Percentiles rank a stretch among this genome's conserved stretches.
phyloP scores from a whole-genome alignment of 1,139 yeast species.

The Geotrichum reessii region DNA sequence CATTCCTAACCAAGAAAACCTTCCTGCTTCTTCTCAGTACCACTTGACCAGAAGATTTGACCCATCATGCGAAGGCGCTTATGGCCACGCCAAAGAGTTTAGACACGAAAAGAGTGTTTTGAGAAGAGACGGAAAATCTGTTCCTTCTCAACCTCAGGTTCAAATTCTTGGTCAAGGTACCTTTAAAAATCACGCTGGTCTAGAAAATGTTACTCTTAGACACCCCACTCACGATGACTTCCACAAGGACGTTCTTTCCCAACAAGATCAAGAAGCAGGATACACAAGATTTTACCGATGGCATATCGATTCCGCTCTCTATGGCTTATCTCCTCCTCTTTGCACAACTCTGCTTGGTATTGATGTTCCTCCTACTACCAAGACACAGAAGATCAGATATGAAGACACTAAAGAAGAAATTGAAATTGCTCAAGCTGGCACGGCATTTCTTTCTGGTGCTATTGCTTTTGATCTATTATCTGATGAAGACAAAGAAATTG shows the following conservation, averaged over 20 bases:
- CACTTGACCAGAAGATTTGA: conserved; percentile 68
- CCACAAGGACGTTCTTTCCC: conserved; percentile 62
- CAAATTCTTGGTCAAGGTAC: conserved; percentile 82
- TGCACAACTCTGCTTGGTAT: conserved; percentile 79
- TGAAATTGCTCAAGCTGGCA: conserved; percentile 74
- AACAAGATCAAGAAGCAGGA: conserved; percentile 53
- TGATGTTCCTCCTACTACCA: conserved; percentile 52
- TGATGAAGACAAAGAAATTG: conserved; percentile 65
- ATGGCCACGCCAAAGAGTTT: conserved; percentile 83
- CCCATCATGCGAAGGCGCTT: conserved; percentile 62
- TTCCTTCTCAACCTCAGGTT: conserved; percentile 79
- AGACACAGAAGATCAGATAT: conserved; percentile 49
- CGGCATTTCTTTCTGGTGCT: conserved; percentile 79
- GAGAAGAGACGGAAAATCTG: conserved; percentile 72
- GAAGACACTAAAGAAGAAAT: conserved; percentile 62
- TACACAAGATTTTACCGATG: conserved; percentile 82
- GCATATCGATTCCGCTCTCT: conserved; percentile 88
- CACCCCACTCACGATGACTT: conserved; percentile 80
- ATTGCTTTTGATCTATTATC: conserved; percentile 62
- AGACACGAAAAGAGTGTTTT: conserved; percentile 72
- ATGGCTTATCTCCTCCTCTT: conserved; percentile 77
- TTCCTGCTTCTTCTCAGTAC: conserved; percentile 70
- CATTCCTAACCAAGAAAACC: conserved; percentile 60
- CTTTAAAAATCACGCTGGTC: conserved; percentile 60
- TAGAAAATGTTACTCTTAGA: conserved; percentile 60